These are phyloP conservation scores for Podila epigama DNA, from an alignment of 192 early-diverging fungal genomes.

Conservation along the genomic window DNA sequence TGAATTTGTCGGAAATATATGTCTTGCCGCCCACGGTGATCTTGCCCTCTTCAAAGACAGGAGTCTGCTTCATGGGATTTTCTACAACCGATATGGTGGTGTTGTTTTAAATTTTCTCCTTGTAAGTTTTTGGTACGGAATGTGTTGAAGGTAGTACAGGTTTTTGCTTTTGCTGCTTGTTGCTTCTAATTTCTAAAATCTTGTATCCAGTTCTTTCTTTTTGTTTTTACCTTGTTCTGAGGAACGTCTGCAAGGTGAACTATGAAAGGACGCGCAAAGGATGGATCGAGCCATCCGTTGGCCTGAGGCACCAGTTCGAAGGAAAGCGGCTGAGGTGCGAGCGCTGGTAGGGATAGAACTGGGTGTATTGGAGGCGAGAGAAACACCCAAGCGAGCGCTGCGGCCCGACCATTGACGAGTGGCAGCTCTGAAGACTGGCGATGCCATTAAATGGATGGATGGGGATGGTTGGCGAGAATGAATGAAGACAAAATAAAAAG, in stretches of 20 bases:
- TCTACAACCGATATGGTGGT: neutral
- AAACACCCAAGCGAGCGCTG: neutral
- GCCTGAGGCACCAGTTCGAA: neutral
- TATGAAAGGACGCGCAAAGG: slow-evolving; percentile 31
- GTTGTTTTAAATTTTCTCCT: too few species aligned
- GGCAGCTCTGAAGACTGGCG: slow-evolving; percentile 25
- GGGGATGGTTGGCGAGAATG: neutral
- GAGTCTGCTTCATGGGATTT: slow-evolving; percentile 20
- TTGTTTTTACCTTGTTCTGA: slow-evolving; percentile 17
- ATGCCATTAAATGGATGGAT: slow-evolving; percentile 3
- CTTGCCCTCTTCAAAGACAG: slow-evolving; percentile 21
- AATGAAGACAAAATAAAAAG: neutral
- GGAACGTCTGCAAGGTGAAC: slow-evolving; percentile 5
- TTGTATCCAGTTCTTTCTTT: neutral
- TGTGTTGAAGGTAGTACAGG: too few species aligned
- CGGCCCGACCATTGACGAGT: slow-evolving; percentile 20
- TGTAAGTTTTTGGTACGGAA: too few species aligned
- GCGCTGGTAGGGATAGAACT: neutral
- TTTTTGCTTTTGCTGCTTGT: too few species aligned
- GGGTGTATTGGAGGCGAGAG: neutral
- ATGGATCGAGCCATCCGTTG: slow-evolving; percentile 16
- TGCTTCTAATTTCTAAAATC: neutral
- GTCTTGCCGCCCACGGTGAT: slow-evolving; percentile 51
- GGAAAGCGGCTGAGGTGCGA: neutral
- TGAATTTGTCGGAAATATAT: slow-evolving; percentile 66